These are phyloP conservation scores for Sporothrix euskadiensis DNA, from an alignment of 2,329 filamentous ascomycete genomes.

Conservation along the genomic window DNA sequence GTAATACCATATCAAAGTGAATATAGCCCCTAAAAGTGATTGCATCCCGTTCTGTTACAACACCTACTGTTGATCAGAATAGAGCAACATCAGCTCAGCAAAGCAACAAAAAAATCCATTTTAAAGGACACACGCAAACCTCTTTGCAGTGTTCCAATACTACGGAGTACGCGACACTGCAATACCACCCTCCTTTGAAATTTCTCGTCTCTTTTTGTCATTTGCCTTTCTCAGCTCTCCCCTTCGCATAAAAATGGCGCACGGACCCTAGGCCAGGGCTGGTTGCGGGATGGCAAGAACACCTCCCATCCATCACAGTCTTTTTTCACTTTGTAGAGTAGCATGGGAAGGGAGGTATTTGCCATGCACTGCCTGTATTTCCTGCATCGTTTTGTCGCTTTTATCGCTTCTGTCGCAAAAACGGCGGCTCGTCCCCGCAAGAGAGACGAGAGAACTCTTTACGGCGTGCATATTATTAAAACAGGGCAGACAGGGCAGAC, in stretches of 20 bases:
- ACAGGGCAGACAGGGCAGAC: background rate
- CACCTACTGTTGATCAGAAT: slow-evolving; percentile 5
- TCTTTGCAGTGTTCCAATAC: background rate
- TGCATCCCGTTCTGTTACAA: background rate
- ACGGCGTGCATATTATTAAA: background rate
- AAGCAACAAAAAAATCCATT: too few species aligned
- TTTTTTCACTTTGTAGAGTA: background rate
- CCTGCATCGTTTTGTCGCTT: background rate
- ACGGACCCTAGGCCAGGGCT: background rate
- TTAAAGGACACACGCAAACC: background rate
- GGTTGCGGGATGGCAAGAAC: slow-evolving; percentile 13
- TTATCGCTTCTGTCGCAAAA: slow-evolving; percentile 6
- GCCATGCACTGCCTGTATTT: background rate
- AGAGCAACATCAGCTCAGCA: background rate
- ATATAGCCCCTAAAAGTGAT: background rate
- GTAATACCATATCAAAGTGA: background rate
- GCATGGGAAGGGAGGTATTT: background rate
- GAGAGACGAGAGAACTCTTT: background rate
- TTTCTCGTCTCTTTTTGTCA: background rate
- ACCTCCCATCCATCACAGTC: background rate
- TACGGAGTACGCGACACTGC: background rate
- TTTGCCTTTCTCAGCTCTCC: background rate
- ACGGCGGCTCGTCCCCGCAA: background rate
- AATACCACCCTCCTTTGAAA: background rate
- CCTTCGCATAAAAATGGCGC: background rate